These are phyloP conservation scores for Whalleya microplaca DNA, from an alignment of 2,329 filamentous ascomycete genomes.

Conservation along the genomic window DNA sequence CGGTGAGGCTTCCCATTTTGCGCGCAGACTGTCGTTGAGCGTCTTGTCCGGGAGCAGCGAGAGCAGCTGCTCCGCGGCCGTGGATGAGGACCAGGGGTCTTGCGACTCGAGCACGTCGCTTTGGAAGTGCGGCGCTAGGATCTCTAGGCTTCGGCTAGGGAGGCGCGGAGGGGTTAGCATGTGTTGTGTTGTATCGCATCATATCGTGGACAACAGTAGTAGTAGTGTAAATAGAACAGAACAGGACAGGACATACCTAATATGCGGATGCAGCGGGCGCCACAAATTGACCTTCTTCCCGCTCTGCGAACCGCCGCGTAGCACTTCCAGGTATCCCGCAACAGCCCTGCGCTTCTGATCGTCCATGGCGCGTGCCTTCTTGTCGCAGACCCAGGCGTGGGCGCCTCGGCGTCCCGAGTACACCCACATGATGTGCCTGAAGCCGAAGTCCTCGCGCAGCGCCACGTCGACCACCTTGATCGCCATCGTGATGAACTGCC, in stretches of 20 bases:
- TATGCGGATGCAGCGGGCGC: slow-evolving; percentile 86
- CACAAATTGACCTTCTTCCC: slow-evolving; percentile 86
- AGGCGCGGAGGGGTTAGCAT: slow-evolving; percentile 23
- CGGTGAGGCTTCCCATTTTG: slow-evolving; percentile 89
- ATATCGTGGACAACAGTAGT: not conserved
- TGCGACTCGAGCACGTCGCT: slow-evolving; percentile 80
- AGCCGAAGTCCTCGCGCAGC: slow-evolving; percentile 91
- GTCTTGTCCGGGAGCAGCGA: slow-evolving; percentile 80
- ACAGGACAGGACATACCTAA: slow-evolving; percentile 61
- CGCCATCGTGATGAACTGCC: slow-evolving; percentile 97
- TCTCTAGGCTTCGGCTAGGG: slow-evolving; percentile 76
- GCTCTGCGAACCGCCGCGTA: slow-evolving; percentile 83
- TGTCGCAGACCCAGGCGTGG: slow-evolving; percentile 98
- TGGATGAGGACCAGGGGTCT: slow-evolving; percentile 77
- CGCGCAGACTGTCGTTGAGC: slow-evolving; percentile 77
- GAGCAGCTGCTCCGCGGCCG: slow-evolving; percentile 77
- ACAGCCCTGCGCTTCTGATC: slow-evolving; percentile 85
- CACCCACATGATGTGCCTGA: slow-evolving; percentile 96
- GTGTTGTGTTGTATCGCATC: not conserved
- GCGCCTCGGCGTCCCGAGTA: slow-evolving; percentile 96
- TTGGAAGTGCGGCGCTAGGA: slow-evolving; percentile 84
- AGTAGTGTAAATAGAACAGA: too few relatives aligned
- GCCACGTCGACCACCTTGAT: slow-evolving; percentile 91
- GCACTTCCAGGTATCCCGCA: slow-evolving; percentile 84
- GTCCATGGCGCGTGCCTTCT: slow-evolving; percentile 79